Evolutionary conservation across 768 basidiomycete species (phyloP).

Genomic region (Chiua virens): DNA sequence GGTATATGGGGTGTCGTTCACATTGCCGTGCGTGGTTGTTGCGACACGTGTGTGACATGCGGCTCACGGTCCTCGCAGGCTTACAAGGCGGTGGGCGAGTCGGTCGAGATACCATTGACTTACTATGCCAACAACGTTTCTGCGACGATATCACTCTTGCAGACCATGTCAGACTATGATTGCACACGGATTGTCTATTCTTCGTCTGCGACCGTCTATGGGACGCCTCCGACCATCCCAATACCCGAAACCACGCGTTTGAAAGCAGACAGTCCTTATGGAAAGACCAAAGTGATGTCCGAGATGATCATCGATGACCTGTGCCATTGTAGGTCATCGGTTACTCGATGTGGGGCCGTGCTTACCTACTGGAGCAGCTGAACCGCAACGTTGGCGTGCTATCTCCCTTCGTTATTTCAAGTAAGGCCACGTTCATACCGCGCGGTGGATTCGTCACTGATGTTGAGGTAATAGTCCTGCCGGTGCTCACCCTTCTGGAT

Average conservation of each 20-base stretch:
- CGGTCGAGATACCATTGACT: constrained; percentile 84
- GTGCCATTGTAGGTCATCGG: constrained; percentile 60
- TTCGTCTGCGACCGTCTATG: constrained; percentile 97
- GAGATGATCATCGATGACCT: constrained; percentile 90
- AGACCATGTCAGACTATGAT: constrained; percentile 82
- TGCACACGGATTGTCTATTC: constrained; percentile 93
- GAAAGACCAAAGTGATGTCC: constrained; percentile 93
- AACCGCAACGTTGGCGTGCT: constrained; percentile 69
- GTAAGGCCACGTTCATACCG: constrained; percentile 40
- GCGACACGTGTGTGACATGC: background rate
- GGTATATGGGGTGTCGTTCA: constrained; percentile 97
- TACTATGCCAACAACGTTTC: constrained; percentile 96
- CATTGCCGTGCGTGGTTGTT: constrained; percentile 68
- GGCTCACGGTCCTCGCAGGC: constrained; percentile 51
- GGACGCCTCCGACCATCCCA: constrained; percentile 87
- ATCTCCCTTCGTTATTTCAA: constrained; percentile 98
- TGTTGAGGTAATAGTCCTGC: constrained; percentile 64
- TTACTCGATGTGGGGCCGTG: background rate
- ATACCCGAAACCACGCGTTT: constrained; percentile 91
- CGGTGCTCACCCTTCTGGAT: constrained; percentile 95
- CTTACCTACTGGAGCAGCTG: constrained; percentile 46
- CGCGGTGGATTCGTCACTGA: background rate
- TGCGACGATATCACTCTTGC: constrained; percentile 82
- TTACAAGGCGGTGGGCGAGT: constrained; percentile 97
- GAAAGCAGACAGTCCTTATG: constrained; percentile 90